Evolutionary conservation across 768 basidiomycete species (phyloP).

Genomic region (Amanita rubescens): DNA sequence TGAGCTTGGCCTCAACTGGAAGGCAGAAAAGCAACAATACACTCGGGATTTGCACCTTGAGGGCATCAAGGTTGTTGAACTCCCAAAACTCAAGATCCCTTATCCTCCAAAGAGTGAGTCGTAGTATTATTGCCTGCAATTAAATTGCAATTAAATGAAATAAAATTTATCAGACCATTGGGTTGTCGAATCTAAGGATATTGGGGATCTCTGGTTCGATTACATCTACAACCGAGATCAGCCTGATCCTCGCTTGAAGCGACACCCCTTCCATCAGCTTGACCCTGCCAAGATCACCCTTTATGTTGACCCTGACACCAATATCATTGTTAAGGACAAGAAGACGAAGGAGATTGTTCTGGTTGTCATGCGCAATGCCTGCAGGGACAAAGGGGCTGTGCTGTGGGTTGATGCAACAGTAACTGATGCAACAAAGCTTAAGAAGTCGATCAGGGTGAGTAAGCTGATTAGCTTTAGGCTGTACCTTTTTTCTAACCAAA

Average conservation of each 20-base stretch:
- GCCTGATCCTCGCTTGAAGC: not conserved
- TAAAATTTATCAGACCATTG: not conserved
- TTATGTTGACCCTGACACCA: not conserved
- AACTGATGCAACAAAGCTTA: too few relatives aligned
- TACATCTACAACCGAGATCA: not conserved
- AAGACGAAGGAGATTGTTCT: not conserved
- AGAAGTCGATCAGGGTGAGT: too few relatives aligned
- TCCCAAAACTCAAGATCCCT: not conserved
- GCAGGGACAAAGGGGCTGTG: too few relatives aligned
- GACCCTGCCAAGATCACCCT: not conserved
- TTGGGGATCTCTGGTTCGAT: not conserved
- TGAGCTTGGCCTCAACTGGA: not conserved
- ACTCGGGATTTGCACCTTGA: not conserved
- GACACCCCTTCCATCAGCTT: not conserved
- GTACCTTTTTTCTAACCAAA: too few relatives aligned
- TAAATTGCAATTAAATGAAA: not conserved
- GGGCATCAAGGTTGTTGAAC: not conserved
- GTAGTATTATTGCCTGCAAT: too few relatives aligned
- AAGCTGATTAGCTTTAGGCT: too few relatives aligned
- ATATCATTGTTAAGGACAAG: not conserved
- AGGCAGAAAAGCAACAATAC: not conserved
- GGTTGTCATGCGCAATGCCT: not conserved
- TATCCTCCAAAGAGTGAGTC: not conserved
- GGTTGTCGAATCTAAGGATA: not conserved
- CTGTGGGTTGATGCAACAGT: too few relatives aligned